A percentile compares a stretch with the other conserved stretches of the same genome.
Conservation (phyloP, 176 grass and related monocot species). For the Areca catechu region DNA sequence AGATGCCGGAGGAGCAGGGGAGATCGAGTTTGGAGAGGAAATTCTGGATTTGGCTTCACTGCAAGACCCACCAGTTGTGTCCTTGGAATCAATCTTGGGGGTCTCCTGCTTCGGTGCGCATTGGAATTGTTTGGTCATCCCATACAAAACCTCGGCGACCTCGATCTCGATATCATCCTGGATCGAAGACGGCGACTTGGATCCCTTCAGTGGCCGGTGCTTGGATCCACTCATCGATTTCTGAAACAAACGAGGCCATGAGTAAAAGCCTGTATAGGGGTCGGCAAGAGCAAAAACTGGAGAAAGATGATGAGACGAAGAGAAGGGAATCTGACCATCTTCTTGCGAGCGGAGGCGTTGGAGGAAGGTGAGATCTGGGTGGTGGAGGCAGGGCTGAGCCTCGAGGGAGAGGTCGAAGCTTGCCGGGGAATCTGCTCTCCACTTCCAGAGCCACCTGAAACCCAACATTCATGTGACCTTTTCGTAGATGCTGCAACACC, state of each 20-base stretch:
- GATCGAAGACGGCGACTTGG: conserved; percentile 63
- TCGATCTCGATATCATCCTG: conserved; percentile 84
- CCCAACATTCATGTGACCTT: conserved; percentile 66
- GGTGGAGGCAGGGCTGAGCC: conserved; percentile 23
- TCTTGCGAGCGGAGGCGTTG: conserved; percentile 49
- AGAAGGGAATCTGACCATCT: conserved; percentile 35
- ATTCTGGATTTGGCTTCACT: conserved; percentile 55
- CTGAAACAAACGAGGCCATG: conserved; percentile 21
- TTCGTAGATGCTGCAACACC: conserved; percentile 51
- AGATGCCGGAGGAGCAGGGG: not conserved
- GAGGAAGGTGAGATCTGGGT: conserved; percentile 70
- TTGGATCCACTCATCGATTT: conserved; percentile 42
- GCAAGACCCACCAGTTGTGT: conserved; percentile 2
- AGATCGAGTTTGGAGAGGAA: conserved; percentile 43
- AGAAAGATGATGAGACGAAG: conserved; percentile 5
- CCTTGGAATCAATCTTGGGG: conserved; percentile 49
- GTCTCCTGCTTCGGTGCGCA: conserved; percentile 46
- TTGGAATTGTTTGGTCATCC: conserved; percentile 74
- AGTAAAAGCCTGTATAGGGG: not conserved
- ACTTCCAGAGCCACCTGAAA: conserved; percentile 24
- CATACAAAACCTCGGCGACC: conserved; percentile 95
- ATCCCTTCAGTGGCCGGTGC: conserved; percentile 37
- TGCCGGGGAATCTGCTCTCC: conserved; percentile 56
- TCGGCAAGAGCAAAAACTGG: not conserved
- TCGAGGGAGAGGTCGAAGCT: conserved; percentile 33